Evolutionary conservation across 2,329 filamentous ascomycete genomes (phyloP).

Genomic region (Fusarium brachygibbosum): DNA sequence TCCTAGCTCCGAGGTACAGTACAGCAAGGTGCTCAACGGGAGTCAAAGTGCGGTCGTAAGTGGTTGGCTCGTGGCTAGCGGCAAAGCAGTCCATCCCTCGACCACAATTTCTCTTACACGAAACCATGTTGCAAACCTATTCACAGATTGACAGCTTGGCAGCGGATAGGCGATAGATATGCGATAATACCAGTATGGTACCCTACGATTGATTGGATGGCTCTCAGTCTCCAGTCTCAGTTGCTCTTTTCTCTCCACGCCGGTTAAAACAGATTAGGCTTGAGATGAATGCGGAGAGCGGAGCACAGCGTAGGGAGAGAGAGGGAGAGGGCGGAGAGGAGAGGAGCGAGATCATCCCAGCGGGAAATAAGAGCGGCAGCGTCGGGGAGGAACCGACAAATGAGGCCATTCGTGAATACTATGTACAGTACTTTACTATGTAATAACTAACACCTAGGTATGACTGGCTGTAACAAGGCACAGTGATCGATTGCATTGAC

Average conservation of each 20-base stretch:
- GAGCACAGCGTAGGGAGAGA: slow-evolving; percentile 15
- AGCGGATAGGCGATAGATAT: slow-evolving; percentile 46
- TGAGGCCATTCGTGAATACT: slow-evolving; percentile 34
- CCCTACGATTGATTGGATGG: slow-evolving; percentile 44
- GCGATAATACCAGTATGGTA: slow-evolving; percentile 23
- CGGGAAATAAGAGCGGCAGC: slow-evolving; percentile 28
- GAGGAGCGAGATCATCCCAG: slow-evolving; percentile 10
- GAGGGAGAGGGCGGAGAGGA: slow-evolving; percentile 33
- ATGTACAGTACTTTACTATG: too few relatives aligned
- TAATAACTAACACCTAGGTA: slow-evolving; percentile 3
- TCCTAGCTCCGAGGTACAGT: slow-evolving; percentile 26
- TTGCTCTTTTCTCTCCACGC: slow-evolving; percentile 26
- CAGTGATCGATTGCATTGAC: slow-evolving; percentile 19
- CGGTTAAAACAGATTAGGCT: slow-evolving; percentile 43
- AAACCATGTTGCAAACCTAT: slow-evolving; percentile 54
- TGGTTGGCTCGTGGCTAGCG: slow-evolving; percentile 44
- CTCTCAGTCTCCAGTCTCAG: slow-evolving; percentile 4
- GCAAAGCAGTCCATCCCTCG: slow-evolving; percentile 39
- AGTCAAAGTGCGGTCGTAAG: slow-evolving; percentile 42
- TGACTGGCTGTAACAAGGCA: slow-evolving; percentile 20
- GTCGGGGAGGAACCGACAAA: slow-evolving; percentile 16
- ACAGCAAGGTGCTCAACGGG: slow-evolving; percentile 24
- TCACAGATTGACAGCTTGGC: slow-evolving; percentile 43
- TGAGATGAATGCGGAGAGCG: slow-evolving; percentile 42
- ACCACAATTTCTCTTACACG: slow-evolving; percentile 55